A percentile compares a stretch with the other conserved stretches of the same genome.
phyloP scores from a whole-genome alignment of 805 yeast species.

The Metschnikowia lachancei region DNA sequence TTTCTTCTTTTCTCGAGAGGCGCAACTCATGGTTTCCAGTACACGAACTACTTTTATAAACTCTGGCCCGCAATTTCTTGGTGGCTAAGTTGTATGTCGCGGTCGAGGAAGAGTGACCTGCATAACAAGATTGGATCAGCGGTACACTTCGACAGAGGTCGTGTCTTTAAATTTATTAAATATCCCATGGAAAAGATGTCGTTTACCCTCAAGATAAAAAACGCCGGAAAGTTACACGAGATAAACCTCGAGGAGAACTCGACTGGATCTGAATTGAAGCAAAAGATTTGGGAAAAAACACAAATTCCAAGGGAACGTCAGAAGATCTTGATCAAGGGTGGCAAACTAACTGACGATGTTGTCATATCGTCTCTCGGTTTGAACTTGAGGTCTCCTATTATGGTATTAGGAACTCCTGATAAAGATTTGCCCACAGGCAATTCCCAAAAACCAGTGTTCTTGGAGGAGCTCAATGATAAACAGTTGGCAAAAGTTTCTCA shows the following conservation, averaged over 20 bases:
- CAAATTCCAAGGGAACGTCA: conserved; percentile 87
- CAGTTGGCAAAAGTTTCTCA: conserved; percentile 37
- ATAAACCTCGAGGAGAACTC: conserved; percentile 47
- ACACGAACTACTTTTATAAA: too few relatives aligned
- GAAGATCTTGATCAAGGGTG: conserved; percentile 85
- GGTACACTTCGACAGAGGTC: background rate
- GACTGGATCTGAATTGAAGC: conserved; percentile 62
- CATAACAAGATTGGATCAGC: background rate
- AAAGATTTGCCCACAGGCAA: conserved; percentile 54
- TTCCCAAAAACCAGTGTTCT: conserved; percentile 52
- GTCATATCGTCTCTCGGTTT: conserved; percentile 50
- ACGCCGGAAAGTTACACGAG: conserved; percentile 43
- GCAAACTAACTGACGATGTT: conserved; percentile 76
- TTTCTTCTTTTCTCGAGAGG: too few relatives aligned
- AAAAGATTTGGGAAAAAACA: conserved; percentile 67
- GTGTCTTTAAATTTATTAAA: background rate
- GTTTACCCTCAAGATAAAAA: conserved; percentile 30
- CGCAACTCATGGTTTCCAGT: too few relatives aligned
- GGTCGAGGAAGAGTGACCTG: background rate
- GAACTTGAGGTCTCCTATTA: conserved; percentile 63
- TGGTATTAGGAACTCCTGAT: conserved; percentile 93
- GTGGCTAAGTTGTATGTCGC: too few relatives aligned
- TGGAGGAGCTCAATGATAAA: conserved; percentile 63
- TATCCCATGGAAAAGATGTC: conserved; percentile 10
- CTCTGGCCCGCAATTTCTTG: too few relatives aligned